Percentiles rank a stretch among this genome's conserved stretches.
These are phyloP conservation scores for Paxillus involutus DNA, from an alignment of 768 basidiomycete genomes.

Conservation along the genomic window DNA sequence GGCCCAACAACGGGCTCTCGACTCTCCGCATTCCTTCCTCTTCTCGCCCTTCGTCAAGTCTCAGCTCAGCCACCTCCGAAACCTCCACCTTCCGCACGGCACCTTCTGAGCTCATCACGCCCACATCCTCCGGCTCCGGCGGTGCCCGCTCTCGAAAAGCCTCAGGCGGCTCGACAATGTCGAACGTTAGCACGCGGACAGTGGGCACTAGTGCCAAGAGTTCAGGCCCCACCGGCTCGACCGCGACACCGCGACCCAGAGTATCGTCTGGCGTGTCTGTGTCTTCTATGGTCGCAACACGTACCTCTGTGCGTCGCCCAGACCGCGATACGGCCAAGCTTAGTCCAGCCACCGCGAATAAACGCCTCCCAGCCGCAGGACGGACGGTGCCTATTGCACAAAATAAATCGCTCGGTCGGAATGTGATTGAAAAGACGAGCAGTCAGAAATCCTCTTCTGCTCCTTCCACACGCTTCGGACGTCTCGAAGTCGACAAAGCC, in stretches of 20 bases:
- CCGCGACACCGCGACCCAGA: too few relatives aligned
- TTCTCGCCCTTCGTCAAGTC: constrained; percentile 25
- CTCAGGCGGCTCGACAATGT: constrained; percentile 30
- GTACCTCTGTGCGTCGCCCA: constrained; percentile 22
- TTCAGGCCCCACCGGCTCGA: too few relatives aligned
- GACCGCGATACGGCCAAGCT: constrained; percentile 20
- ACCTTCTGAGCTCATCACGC: constrained; percentile 27
- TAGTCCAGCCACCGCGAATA: constrained; percentile 19
- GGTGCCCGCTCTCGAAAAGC: constrained; percentile 28
- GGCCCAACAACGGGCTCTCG: constrained; percentile 23
- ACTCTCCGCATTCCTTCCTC: constrained; percentile 32
- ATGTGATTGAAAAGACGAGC: constrained; percentile 12
- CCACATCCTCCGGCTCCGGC: constrained; percentile 25
- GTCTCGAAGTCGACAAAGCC: constrained; percentile 18
- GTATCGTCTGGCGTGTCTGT: constrained; percentile 24
- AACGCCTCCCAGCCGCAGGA: constrained; percentile 22
- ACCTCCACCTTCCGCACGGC: constrained; percentile 31
- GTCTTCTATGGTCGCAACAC: constrained; percentile 17
- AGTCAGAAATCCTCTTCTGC: constrained; percentile 10
- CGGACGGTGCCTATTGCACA: constrained; percentile 22
- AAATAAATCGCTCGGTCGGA: constrained; percentile 18
- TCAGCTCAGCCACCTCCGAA: constrained; percentile 32
- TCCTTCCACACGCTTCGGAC: constrained; percentile 17
- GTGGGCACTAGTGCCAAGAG: constrained; percentile 27
- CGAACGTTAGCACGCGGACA: constrained; percentile 30